Base-by-base conservation (phyloP, 2,329 filamentous ascomycete genomes). In the Boeremia exigua region DNA sequence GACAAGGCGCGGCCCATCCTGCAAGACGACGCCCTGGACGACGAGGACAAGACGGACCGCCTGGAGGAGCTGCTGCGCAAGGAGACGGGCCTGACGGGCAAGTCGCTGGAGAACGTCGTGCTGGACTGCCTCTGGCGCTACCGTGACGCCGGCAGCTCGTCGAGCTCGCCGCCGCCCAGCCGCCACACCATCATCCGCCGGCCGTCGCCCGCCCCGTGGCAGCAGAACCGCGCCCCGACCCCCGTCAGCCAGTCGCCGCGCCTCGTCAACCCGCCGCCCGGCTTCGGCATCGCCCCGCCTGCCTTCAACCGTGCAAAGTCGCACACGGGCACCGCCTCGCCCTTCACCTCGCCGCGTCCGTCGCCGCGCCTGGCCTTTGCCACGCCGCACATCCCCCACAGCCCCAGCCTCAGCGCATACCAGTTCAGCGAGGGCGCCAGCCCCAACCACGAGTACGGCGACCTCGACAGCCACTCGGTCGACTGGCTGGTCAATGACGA, bases 401-500 rank as follows among this genome's bases (percentile, higher is more conserved):
- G 93, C 67, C 95, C 95, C 34, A 96, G 86, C 72, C 79, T 98
- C 61, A 97, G 96, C 78, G 92, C 93, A 49, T 99, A 98, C 78
- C 92, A 96, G 76, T 97, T 97, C 78, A 94, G 87, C 70, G 92
- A 96, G 69, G 66, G 68, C 56, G 84, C 67, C 19, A 91, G 87
- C 44, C 89, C 91, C 6, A 87, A 90, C 15, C 88, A 88, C 39
- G 93, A 98, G 70, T 94, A 96, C 72, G 92, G 92, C 53, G 92
- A 98, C 68, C 89, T 92, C 70, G 93, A 94, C 64, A 91, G 89
- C 60, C 94, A 98, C 74, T 96, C 95, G 67, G 92, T 99, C 48
- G 94, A 98, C 76, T 98, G 94, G 95, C 84, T 98, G 40, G 91
- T 97, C 48, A 88, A 85, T 65, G 95, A 95, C 73, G 93, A 96